These are phyloP conservation scores for Mycosarcoma maydis DNA, from an alignment of 1,284 basidiomycete genomes.

Conservation along the genomic window DNA sequence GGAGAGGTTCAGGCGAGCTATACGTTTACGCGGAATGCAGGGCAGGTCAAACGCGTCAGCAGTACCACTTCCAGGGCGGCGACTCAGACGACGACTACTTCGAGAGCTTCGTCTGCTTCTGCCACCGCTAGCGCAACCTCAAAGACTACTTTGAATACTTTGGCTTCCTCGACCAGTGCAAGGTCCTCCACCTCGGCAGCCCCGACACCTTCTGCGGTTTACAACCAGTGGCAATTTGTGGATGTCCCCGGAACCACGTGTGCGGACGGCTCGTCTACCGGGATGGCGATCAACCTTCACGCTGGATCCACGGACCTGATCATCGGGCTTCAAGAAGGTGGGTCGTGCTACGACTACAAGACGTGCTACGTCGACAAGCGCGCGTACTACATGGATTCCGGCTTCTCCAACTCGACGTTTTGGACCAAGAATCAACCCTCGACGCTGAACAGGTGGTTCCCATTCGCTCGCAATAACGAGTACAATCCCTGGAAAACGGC, in stretches of 20 bases:
- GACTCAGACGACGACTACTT: background rate
- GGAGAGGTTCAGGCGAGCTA: conserved; percentile 24
- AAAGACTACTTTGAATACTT: background rate
- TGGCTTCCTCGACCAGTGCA: background rate
- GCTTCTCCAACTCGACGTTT: conserved; percentile 19
- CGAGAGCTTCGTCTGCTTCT: background rate
- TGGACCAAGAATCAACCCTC: conserved; percentile 7
- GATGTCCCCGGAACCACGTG: conserved; percentile 32
- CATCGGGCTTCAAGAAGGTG: conserved; percentile 23
- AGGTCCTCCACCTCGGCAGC: background rate
- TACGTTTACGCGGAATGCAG: conserved; percentile 21
- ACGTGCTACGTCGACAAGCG: conserved; percentile 14
- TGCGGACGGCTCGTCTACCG: conserved; percentile 25
- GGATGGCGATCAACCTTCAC: conserved; percentile 26
- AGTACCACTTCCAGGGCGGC: no score
- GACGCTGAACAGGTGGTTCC: conserved; percentile 24
- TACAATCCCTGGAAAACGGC: conserved; percentile 20
- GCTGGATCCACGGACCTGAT: conserved; percentile 19
- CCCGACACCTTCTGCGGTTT: background rate
- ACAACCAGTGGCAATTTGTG: conserved; percentile 24
- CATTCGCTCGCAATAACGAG: conserved; percentile 19
- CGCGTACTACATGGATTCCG: conserved; percentile 23
- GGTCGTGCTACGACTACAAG: conserved; percentile 31
- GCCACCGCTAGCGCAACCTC: background rate
- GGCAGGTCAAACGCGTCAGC: conserved; percentile 1